Evolutionary conservation across 345 rosid genomes (phyloP).

Genomic region (Eucalyptus shirleyi): DNA sequence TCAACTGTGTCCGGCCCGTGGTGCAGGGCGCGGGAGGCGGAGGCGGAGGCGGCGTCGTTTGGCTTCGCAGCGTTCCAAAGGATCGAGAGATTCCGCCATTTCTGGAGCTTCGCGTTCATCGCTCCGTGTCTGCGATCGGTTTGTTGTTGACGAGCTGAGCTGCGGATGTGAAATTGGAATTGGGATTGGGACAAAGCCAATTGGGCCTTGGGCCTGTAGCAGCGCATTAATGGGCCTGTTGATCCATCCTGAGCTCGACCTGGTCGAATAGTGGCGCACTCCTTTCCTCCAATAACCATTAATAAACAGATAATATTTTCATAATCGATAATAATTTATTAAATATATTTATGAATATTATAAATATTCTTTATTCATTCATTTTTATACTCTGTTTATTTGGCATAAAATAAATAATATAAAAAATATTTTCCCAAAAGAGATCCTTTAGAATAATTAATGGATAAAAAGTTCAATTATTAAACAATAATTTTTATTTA

Average conservation of each 20-base stretch:
- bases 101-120: slow-evolving; percentile 27
- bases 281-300: neutral
- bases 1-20: slow-evolving; percentile 79
- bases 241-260: neutral
- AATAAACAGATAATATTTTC: too few species aligned
- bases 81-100: slow-evolving; percentile 21
- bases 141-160: neutral
- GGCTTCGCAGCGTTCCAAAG: neutral
- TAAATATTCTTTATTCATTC: too few species aligned
- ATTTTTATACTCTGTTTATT: neutral
- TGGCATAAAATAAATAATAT: neutral
- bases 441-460: neutral
- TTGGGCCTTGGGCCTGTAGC: neutral
- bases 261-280: neutral
- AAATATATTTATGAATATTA: too few species aligned
- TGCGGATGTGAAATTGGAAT: neutral
- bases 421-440: neutral
- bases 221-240: neutral
- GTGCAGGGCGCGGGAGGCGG: slow-evolving; percentile 17
- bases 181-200: neutral
- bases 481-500: neutral
- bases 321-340: too few species aligned
- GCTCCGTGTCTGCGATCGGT: neutral
- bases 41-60: neutral
- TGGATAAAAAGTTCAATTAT: neutral